These are phyloP conservation scores for Xylaria multiplex DNA, from an alignment of 2,329 filamentous ascomycete species.

Conservation along the genomic window DNA sequence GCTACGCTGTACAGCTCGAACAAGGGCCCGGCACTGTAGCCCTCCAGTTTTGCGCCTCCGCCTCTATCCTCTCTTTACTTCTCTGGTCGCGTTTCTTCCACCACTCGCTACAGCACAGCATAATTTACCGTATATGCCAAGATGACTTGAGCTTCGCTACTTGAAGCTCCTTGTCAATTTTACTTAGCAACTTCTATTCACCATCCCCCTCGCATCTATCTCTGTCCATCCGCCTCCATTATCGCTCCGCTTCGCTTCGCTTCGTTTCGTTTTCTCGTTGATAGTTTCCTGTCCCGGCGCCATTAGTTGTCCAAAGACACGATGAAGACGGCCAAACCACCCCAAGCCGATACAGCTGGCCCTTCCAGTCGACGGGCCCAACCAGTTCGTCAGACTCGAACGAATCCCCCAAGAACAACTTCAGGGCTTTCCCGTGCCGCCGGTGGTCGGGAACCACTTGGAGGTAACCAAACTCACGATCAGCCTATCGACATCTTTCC, in stretches of 20 bases:
- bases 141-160: conserved; percentile 47
- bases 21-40: conserved; percentile 33
- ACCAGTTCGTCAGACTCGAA: conserved; percentile 72
- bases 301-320: conserved; percentile 19
- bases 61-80: conserved; percentile 38
- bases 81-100: conserved; percentile 38
- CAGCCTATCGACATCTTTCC: conserved; percentile 74
- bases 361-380: conserved; percentile 68
- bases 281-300: conserved; percentile 22
- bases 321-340: conserved; percentile 67
- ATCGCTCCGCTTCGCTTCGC: conserved; percentile 14
- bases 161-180: conserved; percentile 43
- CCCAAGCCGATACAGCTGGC: conserved; percentile 52
- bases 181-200: conserved; percentile 38
- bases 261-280: conserved; percentile 25
- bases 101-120: conserved; percentile 36
- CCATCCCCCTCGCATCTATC: conserved; percentile 31
- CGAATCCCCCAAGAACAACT: conserved; percentile 68
- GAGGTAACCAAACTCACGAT: conserved; percentile 57
- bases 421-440: conserved; percentile 58
- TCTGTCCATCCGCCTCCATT: conserved; percentile 12
- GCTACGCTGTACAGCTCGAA: conserved; percentile 33
- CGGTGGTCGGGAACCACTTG: conserved; percentile 58
- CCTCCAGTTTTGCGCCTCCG: conserved; percentile 46
- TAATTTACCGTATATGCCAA: conserved; percentile 41